phyloP scores from a whole-genome alignment of 2,329 filamentous ascomycete species.

The Xylaria digitata region DNA sequence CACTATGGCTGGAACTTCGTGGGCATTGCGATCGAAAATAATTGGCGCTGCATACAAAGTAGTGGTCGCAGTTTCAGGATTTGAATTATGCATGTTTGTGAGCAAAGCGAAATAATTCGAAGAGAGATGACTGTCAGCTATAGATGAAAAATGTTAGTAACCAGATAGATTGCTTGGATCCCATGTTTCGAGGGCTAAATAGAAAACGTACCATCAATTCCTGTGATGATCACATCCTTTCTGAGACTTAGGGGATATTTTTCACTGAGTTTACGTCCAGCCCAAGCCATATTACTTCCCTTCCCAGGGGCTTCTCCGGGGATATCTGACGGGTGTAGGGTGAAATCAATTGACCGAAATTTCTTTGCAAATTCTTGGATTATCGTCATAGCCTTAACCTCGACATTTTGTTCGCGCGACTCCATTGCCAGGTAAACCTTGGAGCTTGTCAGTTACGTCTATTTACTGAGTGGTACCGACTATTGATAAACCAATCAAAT shows the following conservation, averaged over 20 bases:
- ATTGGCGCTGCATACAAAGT: constrained; percentile 77
- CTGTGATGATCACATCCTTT: constrained; percentile 74
- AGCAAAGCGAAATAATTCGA: constrained; percentile 75
- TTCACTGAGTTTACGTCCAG: constrained; percentile 72
- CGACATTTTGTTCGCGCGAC: constrained; percentile 70
- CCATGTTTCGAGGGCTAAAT: not conserved
- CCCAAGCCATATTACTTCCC: constrained; percentile 79
- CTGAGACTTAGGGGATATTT: constrained; percentile 65
- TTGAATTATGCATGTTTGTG: constrained; percentile 69
- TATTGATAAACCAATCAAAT: not conserved
- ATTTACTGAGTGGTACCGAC: not conserved
- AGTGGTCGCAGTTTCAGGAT: constrained; percentile 69
- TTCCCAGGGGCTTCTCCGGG: constrained; percentile 77
- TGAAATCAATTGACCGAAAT: constrained; percentile 75
- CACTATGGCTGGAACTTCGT: constrained; percentile 73
- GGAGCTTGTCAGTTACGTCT: constrained; percentile 28
- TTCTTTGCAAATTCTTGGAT: constrained; percentile 72
- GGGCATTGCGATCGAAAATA: constrained; percentile 79
- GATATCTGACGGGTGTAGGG: constrained; percentile 73
- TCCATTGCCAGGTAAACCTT: constrained; percentile 81
- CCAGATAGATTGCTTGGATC: not conserved
- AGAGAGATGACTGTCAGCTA: constrained; percentile 77
- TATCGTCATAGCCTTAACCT: constrained; percentile 70
- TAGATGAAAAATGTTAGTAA: constrained; percentile 41
- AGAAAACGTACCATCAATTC: constrained; percentile 73